Conservation (phyloP, 1,139 yeast species). For the Starmera stellimalicola region DNA sequence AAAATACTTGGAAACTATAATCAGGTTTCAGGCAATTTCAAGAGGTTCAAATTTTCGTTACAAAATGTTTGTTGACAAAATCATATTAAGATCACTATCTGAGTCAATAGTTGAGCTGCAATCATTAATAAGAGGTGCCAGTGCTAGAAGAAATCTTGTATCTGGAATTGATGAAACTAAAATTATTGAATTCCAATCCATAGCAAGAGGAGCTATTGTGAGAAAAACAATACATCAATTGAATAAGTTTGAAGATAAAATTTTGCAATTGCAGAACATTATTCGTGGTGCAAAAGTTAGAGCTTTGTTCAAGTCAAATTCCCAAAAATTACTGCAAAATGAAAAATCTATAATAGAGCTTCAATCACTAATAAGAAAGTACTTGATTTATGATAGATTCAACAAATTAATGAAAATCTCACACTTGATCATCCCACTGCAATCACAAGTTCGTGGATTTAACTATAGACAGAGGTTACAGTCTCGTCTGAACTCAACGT, state of each 20-base stretch:
- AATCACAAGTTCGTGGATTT: slow-evolving; percentile 14
- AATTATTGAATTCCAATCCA: slow-evolving; percentile 14
- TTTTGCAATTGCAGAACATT: slow-evolving; percentile 11
- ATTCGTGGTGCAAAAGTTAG: slow-evolving; percentile 15
- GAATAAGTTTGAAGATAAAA: slow-evolving; percentile 4
- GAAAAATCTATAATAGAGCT: slow-evolving; percentile 21
- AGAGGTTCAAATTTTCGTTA: slow-evolving; percentile 61
- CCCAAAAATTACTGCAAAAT: slow-evolving; percentile 21
- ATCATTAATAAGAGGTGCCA: slow-evolving; percentile 23
- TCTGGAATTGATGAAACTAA: slow-evolving; percentile 7
- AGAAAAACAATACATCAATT: slow-evolving; percentile 8
- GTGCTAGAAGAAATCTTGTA: slow-evolving; percentile 4
- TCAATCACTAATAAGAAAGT: slow-evolving; percentile 27
- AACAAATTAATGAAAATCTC: slow-evolving; percentile 4
- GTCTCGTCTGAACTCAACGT: slow-evolving; percentile 13
- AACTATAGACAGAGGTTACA: slow-evolving; percentile 8
- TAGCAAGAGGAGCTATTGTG: slow-evolving; percentile 16
- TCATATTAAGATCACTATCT: slow-evolving; percentile 46
- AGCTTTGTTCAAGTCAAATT: slow-evolving; percentile 6
- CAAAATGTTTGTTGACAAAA: slow-evolving; percentile 48
- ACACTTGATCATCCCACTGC: slow-evolving; percentile 11
- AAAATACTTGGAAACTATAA: slow-evolving; percentile 26
- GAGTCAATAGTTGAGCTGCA: slow-evolving; percentile 36
- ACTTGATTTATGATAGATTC: slow-evolving; percentile 3
- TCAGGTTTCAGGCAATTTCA: slow-evolving; percentile 47